Evolutionary conservation across 441 rosid genomes (phyloP).

Genomic region (Francoa sonchifolia): DNA sequence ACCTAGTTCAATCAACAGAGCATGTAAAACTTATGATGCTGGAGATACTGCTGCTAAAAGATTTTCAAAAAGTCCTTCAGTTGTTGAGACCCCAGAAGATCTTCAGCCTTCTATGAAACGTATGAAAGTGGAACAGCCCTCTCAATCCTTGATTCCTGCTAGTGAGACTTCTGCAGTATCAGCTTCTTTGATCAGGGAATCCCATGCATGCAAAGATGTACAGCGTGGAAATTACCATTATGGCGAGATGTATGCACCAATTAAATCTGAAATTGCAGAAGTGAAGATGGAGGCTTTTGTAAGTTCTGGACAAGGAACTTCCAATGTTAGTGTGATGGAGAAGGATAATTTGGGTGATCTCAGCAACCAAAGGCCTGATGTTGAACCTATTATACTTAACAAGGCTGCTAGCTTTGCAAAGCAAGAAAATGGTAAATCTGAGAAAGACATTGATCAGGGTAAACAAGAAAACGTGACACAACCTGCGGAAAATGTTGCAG

Average conservation of each 20-base stretch:
- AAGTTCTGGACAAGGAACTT: constrained; percentile 44
- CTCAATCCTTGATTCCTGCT: constrained; percentile 35
- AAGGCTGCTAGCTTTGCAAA: constrained; percentile 26
- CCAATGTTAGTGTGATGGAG: constrained; percentile 34
- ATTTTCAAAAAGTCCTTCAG: constrained; percentile 30
- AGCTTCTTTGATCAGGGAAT: constrained; percentile 30
- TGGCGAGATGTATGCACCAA: constrained; percentile 27
- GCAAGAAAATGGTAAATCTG: constrained; percentile 39
- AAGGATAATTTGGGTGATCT: constrained; percentile 33
- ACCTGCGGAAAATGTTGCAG: constrained; percentile 38
- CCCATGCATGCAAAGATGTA: constrained; percentile 31
- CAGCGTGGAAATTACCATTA: constrained; percentile 40
- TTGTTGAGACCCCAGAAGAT: constrained; percentile 40
- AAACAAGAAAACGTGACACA: constrained; percentile 49
- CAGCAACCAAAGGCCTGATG: constrained; percentile 32
- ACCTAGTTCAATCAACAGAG: constrained; percentile 23
- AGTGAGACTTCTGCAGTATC: constrained; percentile 38
- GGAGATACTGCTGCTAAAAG: constrained; percentile 35
- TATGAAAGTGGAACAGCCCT: constrained; percentile 66
- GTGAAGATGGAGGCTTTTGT: constrained; percentile 48
- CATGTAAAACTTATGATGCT: constrained; percentile 33
- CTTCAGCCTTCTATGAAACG: constrained; percentile 78
- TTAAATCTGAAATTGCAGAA: constrained; percentile 54
- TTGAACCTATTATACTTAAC: constrained; percentile 27
- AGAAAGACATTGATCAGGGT: constrained; percentile 42